Percentiles rank a stretch among this genome's conserved stretches.
Evolutionary conservation across 805 yeast genomes (phyloP).

Genomic region (Teunomyces barrocoloradensis): DNA sequence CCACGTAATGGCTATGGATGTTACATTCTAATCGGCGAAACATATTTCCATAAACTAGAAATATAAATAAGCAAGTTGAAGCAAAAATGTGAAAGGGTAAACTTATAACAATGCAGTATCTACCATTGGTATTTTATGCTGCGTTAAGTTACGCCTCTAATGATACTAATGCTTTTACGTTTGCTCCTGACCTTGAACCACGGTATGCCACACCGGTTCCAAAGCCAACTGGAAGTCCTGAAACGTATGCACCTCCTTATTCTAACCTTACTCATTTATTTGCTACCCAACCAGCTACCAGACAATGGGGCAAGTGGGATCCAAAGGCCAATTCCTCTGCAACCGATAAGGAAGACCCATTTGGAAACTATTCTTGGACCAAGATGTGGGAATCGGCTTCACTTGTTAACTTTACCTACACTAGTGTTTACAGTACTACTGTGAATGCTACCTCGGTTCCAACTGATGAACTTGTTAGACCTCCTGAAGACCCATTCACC

Average conservation of each 20-base stretch:
- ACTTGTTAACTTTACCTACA: constrained; percentile 12
- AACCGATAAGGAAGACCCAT: constrained; percentile 18
- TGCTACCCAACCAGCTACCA: constrained; percentile 8
- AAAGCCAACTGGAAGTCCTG: background rate
- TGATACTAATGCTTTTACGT: background rate
- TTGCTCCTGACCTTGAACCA: constrained; percentile 2
- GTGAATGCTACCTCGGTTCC: constrained; percentile 19
- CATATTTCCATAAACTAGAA: background rate
- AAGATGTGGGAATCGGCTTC: constrained; percentile 14
- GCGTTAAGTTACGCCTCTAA: background rate
- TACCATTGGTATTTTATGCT: background rate
- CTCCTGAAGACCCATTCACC: constrained; percentile 15
- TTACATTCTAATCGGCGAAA: background rate
- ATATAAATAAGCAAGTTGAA: background rate
- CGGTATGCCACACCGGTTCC: constrained; percentile 3
- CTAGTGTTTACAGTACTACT: constrained; percentile 5
- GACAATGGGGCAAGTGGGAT: constrained; percentile 18
- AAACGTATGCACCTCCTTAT: constrained; percentile 1
- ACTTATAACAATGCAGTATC: background rate
- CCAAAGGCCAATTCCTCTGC: constrained; percentile 10
- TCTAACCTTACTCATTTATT: background rate
- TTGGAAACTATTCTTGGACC: constrained; percentile 20
- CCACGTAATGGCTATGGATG: too few species aligned
- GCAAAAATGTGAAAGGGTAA: background rate
- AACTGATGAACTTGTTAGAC: constrained; percentile 10